phyloP scores from a whole-genome alignment of 2,329 filamentous ascomycete species.

The Bisporella sp. region DNA sequence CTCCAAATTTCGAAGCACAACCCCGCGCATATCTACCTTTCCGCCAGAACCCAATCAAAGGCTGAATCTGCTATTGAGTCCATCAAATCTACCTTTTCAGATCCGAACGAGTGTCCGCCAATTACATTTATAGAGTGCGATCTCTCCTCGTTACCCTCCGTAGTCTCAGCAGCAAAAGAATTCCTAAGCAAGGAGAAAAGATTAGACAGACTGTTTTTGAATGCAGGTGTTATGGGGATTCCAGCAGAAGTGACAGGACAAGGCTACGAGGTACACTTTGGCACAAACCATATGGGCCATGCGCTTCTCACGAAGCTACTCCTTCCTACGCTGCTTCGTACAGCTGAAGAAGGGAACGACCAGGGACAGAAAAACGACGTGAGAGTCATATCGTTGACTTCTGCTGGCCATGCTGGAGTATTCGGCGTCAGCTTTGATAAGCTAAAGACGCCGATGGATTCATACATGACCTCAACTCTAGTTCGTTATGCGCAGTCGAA shows the following conservation, averaged over 20 bases:
- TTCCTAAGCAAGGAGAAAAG: slow-evolving; percentile 20
- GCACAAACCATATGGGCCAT: slow-evolving; percentile 41
- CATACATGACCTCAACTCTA: background rate
- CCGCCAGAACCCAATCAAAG: slow-evolving; percentile 29
- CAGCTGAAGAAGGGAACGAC: slow-evolving; percentile 1
- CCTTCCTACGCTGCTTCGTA: slow-evolving; percentile 26
- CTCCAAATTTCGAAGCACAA: slow-evolving; percentile 33
- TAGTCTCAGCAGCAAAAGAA: slow-evolving; percentile 34
- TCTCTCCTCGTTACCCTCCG: slow-evolving; percentile 35
- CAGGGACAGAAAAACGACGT: slow-evolving; percentile 9
- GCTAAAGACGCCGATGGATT: slow-evolving; percentile 5
- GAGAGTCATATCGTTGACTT: slow-evolving; percentile 13
- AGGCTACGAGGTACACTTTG: slow-evolving; percentile 42
- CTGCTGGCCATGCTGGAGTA: background rate
- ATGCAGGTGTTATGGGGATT: slow-evolving; percentile 37
- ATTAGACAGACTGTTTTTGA: slow-evolving; percentile 39
- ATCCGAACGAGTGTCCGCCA: slow-evolving; percentile 6
- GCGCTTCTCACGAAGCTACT: slow-evolving; percentile 34
- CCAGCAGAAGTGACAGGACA: slow-evolving; percentile 33
- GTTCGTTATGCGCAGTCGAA: background rate
- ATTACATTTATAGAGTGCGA: slow-evolving; percentile 36
- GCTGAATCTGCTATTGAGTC: slow-evolving; percentile 32
- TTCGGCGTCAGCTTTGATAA: slow-evolving; percentile 24
- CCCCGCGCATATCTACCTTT: slow-evolving; percentile 30
- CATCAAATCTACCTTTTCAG: slow-evolving; percentile 24